Evolutionary conservation across 495 filamentous ascomycete genomes (phyloP).

Genomic region (Penicillium steckii): DNA sequence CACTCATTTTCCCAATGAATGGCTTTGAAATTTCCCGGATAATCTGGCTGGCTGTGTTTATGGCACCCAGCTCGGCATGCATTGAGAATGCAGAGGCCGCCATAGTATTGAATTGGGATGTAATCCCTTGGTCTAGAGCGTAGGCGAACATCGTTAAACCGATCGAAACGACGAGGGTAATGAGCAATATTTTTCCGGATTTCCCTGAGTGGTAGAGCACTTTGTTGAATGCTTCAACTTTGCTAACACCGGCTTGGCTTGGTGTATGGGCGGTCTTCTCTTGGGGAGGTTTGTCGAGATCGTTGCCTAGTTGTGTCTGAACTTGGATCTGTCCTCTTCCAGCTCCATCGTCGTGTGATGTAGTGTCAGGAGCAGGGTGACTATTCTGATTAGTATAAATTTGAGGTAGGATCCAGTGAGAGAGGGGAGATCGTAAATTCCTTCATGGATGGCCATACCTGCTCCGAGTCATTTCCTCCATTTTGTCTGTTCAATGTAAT

Average conservation of each 20-base stretch:
- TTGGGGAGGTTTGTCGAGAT: too few species aligned
- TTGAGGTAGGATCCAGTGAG: too few species aligned
- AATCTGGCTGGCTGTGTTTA: slow-evolving; percentile 1
- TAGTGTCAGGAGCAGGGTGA: too few species aligned
- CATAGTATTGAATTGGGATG: not conserved
- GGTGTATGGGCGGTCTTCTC: too few species aligned
- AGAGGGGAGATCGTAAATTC: too few species aligned
- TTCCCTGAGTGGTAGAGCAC: not conserved
- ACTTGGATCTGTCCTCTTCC: too few species aligned
- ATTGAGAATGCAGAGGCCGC: not conserved
- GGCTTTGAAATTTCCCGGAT: not conserved
- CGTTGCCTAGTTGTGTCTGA: too few species aligned
- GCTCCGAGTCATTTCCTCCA: too few species aligned
- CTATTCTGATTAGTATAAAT: too few species aligned
- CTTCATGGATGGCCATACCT: too few species aligned
- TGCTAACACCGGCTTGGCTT: not conserved
- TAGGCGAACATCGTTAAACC: slow-evolving; percentile 1
- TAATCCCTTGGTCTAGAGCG: not conserved
- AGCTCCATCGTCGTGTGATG: too few species aligned
- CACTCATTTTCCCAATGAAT: not conserved
- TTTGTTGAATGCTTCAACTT: not conserved
- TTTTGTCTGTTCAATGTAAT: too few species aligned
- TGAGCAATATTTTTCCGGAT: not conserved
- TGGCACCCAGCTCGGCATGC: not conserved
- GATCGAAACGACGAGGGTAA: not conserved